Evolutionary conservation across 2,329 filamentous ascomycete species (phyloP).

Genomic region (Cladophialophora exuberans): DNA sequence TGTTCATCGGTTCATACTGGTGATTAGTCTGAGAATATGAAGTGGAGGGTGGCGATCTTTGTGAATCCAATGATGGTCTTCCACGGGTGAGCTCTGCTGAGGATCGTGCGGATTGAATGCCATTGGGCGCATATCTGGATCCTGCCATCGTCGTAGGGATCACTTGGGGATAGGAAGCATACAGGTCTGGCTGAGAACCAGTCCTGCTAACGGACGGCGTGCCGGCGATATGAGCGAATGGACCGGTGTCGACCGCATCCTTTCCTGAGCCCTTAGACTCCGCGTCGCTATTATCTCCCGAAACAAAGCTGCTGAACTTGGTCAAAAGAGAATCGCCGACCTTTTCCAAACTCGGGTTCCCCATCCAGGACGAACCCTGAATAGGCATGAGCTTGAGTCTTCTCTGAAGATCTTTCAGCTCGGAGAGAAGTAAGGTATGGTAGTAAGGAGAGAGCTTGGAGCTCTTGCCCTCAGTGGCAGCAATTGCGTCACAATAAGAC

Average conservation of each 20-base stretch:
- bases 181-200: constrained; percentile 75
- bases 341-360: constrained; percentile 93
- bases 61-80: constrained; percentile 53
- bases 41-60: constrained; percentile 45
- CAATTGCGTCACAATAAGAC: constrained; percentile 87
- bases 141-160: constrained; percentile 38
- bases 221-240: constrained; percentile 79
- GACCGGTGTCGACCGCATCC: constrained; percentile 68
- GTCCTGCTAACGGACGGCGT: constrained; percentile 75
- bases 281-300: constrained; percentile 79
- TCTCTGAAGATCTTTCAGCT: constrained; percentile 80
- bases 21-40: constrained; percentile 37
- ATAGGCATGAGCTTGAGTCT: constrained; percentile 84
- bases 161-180: constrained; percentile 59
- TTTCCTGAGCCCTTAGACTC: constrained; percentile 60
- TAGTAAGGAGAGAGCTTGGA: constrained; percentile 88
- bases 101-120: constrained; percentile 51
- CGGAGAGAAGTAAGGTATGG: constrained; percentile 71
- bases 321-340: constrained; percentile 89
- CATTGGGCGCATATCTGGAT: constrained; percentile 49
- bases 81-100: constrained; percentile 56
- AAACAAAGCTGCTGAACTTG: constrained; percentile 94
- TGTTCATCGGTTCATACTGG: constrained; percentile 35
- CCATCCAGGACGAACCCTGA: constrained; percentile 83
- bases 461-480: constrained; percentile 73